phyloP scores from a whole-genome alignment of 192 early-diverging fungal species.

The Glomus cerebriforme region DNA sequence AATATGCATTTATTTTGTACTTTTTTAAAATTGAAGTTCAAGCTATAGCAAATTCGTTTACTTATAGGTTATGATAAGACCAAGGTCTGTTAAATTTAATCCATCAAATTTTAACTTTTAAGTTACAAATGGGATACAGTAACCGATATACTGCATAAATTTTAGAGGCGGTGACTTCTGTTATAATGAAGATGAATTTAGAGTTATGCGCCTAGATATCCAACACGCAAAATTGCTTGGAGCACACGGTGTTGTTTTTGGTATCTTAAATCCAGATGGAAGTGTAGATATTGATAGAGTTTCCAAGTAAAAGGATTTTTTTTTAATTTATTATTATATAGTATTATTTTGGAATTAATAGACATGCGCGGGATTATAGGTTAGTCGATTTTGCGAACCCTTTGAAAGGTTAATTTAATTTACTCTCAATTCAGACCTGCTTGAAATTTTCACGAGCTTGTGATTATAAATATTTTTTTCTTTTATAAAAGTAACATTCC shows the following conservation, averaged over 20 bases:
- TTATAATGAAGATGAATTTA: slow-evolving; percentile 51
- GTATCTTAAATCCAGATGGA: slow-evolving; percentile 57
- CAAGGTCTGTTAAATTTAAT: neutral
- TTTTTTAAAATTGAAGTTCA: neutral
- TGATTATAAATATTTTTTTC: neutral
- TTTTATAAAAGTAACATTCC: slow-evolving; percentile 57
- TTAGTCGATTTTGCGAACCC: slow-evolving; percentile 55
- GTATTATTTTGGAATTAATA: no score
- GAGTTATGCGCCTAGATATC: slow-evolving; percentile 51
- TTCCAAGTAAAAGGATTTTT: slow-evolving; percentile 38
- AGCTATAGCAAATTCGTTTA: neutral
- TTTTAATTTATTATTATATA: no score
- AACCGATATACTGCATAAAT: neutral
- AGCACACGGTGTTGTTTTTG: slow-evolving; percentile 66
- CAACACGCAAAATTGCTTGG: slow-evolving; percentile 44
- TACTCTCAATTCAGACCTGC: neutral
- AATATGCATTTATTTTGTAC: neutral
- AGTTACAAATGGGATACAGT: neutral
- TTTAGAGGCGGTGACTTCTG: slow-evolving; percentile 66
- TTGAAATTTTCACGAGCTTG: neutral
- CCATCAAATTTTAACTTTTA: no score
- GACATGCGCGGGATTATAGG: no score
- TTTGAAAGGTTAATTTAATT: slow-evolving; percentile 40
- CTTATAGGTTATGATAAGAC: neutral
- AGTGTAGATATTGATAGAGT: slow-evolving; percentile 53